Evolutionary conservation across 371 early-diverging fungal genomes (phyloP), one percentile per base, ranked within the genome.

Genomic region (Mortierella sp.): DNA sequence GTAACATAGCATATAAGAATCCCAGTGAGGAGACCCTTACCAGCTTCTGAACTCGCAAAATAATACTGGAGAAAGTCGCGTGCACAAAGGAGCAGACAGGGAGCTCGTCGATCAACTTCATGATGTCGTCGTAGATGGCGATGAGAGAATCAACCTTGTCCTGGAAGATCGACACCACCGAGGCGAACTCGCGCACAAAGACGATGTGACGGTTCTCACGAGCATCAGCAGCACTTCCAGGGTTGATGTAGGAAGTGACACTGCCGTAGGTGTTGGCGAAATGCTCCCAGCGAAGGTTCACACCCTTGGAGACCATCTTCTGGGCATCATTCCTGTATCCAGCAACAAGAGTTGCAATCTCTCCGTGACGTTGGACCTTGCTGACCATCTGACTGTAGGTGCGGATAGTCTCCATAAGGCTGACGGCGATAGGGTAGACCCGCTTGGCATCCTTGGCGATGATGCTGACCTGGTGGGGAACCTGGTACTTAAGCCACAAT

Each of bases 371-470:
- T 58, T 94, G 92, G 72, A 98, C 91, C 79, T 94, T 94, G 75
- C 94, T 92, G 55, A 96, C 91, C 14, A 98, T 95, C 84, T 98
- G 97, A 28, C 94, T 93, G 83, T 98, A 99, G 38, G 97, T 97
- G 38, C 98, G 91, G 21, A 98, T 95, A 3, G 98, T 96, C 84
- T 99, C 99, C 91, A 94, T 97, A 73, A 99, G 86, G 72, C 97
- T 96, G 47, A 99, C 98, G 45, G 99, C 99, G 89, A 96, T 98
- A 7, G 99, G 99, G 89, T 99, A 99, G 9, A 99, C 97, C 26
- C 97, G 94, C 87, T 97, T 97, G 65, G 97, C 99, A 78, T 99
- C 99, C 87, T 98, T 98, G 52, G 98, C 98, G 38, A 97, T 92
- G 84, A 96, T 96, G 70, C 95, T 92, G 77, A 99, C 93, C n/a